These are phyloP conservation scores for Penium margaritaceum DNA, from an alignment of 139 green algal species.

Conservation along the genomic window DNA sequence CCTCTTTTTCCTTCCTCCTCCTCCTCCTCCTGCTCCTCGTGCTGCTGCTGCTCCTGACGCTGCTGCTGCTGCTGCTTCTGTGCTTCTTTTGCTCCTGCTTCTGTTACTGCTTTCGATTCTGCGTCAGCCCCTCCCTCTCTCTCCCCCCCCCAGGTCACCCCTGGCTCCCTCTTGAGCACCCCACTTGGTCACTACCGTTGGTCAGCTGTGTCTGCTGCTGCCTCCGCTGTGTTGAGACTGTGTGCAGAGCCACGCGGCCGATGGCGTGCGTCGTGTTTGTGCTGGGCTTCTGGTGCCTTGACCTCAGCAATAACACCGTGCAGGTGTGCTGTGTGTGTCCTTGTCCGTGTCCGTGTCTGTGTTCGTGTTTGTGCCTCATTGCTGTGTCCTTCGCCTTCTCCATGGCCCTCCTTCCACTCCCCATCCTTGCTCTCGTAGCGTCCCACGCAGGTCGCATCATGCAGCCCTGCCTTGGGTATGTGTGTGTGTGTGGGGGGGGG, in stretches of 20 bases:
- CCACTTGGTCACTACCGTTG: no score
- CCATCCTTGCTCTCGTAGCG: background rate
- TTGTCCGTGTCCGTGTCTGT: slow-evolving; percentile 15
- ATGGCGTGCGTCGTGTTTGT: slow-evolving; percentile 28
- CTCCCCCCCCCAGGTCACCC: no score
- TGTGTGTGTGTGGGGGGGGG: background rate
- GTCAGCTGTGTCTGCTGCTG: no score
- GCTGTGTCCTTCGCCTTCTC: no score
- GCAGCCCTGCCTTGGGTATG: background rate
- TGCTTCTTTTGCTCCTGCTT: no score
- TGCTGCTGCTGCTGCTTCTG: background rate
- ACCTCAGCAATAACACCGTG: slow-evolving; percentile 45
- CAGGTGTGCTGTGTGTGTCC: no score
- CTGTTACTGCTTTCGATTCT: no score
- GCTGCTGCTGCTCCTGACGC: background rate
- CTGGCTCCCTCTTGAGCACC: no score
- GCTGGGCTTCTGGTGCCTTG: slow-evolving; percentile 36
- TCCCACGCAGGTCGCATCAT: background rate
- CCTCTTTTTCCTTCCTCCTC: background rate
- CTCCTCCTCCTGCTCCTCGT: background rate
- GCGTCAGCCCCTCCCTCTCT: no score
- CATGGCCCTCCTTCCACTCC: no score
- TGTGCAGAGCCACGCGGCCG: no score
- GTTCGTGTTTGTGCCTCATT: background rate
- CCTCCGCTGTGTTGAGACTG: no score